These are phyloP conservation scores for Phallus indusiatus DNA, from an alignment of 768 basidiomycete species.

Conservation along the genomic window DNA sequence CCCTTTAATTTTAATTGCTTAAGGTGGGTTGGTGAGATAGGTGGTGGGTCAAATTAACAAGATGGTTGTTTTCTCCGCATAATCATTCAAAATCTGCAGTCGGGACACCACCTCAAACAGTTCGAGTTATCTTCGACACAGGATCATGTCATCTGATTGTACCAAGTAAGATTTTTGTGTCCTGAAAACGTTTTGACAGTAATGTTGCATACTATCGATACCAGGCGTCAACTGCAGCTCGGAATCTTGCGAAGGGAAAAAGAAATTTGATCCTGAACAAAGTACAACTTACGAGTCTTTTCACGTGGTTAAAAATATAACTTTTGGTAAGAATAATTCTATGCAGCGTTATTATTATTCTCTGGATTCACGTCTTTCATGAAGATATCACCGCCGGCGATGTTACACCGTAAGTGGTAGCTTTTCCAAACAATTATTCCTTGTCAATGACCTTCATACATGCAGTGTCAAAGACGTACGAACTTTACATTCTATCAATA, in stretches of 20 bases:
- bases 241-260: conserved; percentile 31
- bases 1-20: no score
- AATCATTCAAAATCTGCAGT: conserved; percentile 21
- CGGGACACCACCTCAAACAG: conserved; percentile 43
- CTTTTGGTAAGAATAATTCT: conserved; percentile 41
- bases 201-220: no score
- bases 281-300: conserved; percentile 44
- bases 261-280: conserved; percentile 36
- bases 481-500: no score
- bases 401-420: neutral
- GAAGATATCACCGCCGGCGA: no score
- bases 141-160: conserved; percentile 41
- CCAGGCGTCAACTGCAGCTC: conserved; percentile 17
- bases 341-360: no score
- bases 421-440: no score
- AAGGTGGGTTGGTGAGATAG: no score
- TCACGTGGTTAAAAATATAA: conserved; percentile 33
- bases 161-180: conserved; percentile 34
- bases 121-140: conserved; percentile 48
- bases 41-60: no score
- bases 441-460: no score
- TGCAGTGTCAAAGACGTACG: conserved; percentile 5
- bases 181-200: no score
- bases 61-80: no score
- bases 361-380: no score